These are phyloP conservation scores for Vanilla planifolia DNA, from an alignment of 106 monocot genomes.

Conservation along the genomic window DNA sequence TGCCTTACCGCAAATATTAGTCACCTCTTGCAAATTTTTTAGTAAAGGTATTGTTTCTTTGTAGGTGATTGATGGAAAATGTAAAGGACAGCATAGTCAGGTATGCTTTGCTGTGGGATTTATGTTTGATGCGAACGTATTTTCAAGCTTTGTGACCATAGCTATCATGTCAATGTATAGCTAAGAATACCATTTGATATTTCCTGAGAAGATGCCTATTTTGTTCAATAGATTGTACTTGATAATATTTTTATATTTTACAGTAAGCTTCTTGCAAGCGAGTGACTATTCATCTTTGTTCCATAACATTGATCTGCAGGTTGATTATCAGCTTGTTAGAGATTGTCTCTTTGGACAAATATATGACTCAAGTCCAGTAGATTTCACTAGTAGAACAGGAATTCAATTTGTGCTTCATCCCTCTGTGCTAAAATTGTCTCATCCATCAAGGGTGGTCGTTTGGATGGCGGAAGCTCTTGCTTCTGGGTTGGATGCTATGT, in stretches of 20 bases:
- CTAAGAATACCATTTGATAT: too few relatives aligned
- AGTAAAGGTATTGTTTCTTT: not conserved
- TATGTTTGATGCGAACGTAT: too few relatives aligned
- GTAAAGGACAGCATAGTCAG: conserved; percentile 33
- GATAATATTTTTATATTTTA: too few relatives aligned
- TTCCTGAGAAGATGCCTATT: too few relatives aligned
- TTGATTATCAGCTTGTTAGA: conserved; percentile 57
- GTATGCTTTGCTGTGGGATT: too few relatives aligned
- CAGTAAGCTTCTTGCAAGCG: too few relatives aligned
- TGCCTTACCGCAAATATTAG: not conserved
- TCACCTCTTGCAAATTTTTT: not conserved
- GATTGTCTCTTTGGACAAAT: conserved; percentile 79
- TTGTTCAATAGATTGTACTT: too few relatives aligned
- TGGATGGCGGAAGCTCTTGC: conserved; percentile 70
- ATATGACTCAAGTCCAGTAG: conserved; percentile 80
- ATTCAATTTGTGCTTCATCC: conserved; percentile 55
- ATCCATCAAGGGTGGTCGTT: conserved; percentile 55
- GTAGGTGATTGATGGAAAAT: conserved; percentile 78
- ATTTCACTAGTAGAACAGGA: conserved; percentile 76
- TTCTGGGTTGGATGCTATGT: conserved; percentile 64
- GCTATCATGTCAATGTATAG: too few relatives aligned
- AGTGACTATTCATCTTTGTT: too few relatives aligned
- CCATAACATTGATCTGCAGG: conserved; percentile 33
- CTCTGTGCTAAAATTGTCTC: conserved; percentile 36
- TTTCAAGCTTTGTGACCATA: not conserved